Conservation (phyloP, 305 asterid genomes). For the Solanum hybrid region DNA sequence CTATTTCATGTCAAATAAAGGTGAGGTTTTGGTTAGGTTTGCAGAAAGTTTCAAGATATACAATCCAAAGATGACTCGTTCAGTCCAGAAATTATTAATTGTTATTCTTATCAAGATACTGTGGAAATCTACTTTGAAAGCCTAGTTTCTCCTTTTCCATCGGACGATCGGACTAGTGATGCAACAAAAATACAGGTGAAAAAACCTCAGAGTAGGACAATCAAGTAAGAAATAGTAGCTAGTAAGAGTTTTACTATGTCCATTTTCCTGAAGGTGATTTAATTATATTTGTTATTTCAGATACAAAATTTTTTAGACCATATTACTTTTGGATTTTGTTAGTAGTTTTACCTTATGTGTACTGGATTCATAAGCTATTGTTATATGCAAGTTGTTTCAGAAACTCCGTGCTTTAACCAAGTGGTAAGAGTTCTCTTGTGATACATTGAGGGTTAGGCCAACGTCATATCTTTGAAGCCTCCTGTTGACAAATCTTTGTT, state of each 20-base stretch:
- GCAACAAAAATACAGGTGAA: neutral
- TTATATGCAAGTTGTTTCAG: neutral
- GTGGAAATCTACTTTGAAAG: conserved; percentile 22
- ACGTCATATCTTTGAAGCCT: neutral
- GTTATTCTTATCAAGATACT: neutral
- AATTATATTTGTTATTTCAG: neutral
- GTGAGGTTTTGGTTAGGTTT: conserved; percentile 26
- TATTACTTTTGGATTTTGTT: too few species aligned
- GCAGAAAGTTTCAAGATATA: conserved; percentile 20
- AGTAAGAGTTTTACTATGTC: neutral
- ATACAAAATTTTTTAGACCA: neutral
- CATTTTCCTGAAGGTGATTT: neutral
- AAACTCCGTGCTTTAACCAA: neutral
- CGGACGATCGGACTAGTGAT: neutral
- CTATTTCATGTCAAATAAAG: conserved; percentile 23
- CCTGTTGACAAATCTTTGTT: neutral
- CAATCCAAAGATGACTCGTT: conserved; percentile 21
- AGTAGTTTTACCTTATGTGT: too few species aligned
- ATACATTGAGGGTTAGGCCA: neutral
- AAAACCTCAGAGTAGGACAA: neutral
- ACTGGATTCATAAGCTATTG: too few species aligned
- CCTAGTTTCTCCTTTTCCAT: conserved; percentile 8
- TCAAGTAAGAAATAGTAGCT: neutral
- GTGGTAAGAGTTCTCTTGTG: neutral
- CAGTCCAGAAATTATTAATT: neutral